Evolutionary conservation across 2,329 filamentous ascomycete genomes (phyloP).

Genomic region (Stemphylium lycopersici): DNA sequence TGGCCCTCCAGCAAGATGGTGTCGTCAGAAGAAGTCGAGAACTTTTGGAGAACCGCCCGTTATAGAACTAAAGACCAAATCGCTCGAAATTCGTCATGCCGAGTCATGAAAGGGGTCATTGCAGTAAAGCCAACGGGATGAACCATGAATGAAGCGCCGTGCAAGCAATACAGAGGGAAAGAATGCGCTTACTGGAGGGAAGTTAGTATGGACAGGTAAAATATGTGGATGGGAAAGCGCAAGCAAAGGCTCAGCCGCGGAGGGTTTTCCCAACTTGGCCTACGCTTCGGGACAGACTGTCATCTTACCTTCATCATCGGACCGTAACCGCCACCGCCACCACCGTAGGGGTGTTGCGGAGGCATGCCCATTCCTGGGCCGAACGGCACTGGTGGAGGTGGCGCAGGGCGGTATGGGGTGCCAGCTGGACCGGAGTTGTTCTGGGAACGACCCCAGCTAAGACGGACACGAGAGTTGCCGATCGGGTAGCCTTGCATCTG

Average conservation of each 20-base stretch:
- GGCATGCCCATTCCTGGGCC: slow-evolving; percentile 70
- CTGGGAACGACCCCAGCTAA: slow-evolving; percentile 97
- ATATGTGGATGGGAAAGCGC: background rate
- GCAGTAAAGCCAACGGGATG: slow-evolving; percentile 43
- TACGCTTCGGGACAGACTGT: background rate
- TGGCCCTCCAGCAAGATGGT: slow-evolving; percentile 44
- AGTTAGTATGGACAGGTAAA: slow-evolving; percentile 20
- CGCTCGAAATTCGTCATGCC: slow-evolving; percentile 47
- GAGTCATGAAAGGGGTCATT: slow-evolving; percentile 47
- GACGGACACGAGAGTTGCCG: slow-evolving; percentile 94
- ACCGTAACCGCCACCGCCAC: slow-evolving; percentile 61
- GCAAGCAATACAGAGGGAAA: slow-evolving; percentile 44
- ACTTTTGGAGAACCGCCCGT: slow-evolving; percentile 49
- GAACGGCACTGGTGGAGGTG: slow-evolving; percentile 72
- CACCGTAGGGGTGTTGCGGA: slow-evolving; percentile 62
- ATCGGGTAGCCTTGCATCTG: slow-evolving; percentile 99
- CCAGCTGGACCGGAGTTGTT: slow-evolving; percentile 98
- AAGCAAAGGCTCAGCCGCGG: background rate
- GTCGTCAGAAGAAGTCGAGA: slow-evolving; percentile 46
- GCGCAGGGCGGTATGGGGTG: slow-evolving; percentile 94
- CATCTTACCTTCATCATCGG: slow-evolving; percentile 69
- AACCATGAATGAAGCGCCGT: slow-evolving; percentile 45
- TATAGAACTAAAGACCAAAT: slow-evolving; percentile 44
- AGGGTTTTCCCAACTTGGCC: background rate
- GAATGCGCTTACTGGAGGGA: slow-evolving; percentile 45